Base-by-base conservation (phyloP, 1,284 basidiomycete genomes). In the Mrakiaceae sp. region DNA sequence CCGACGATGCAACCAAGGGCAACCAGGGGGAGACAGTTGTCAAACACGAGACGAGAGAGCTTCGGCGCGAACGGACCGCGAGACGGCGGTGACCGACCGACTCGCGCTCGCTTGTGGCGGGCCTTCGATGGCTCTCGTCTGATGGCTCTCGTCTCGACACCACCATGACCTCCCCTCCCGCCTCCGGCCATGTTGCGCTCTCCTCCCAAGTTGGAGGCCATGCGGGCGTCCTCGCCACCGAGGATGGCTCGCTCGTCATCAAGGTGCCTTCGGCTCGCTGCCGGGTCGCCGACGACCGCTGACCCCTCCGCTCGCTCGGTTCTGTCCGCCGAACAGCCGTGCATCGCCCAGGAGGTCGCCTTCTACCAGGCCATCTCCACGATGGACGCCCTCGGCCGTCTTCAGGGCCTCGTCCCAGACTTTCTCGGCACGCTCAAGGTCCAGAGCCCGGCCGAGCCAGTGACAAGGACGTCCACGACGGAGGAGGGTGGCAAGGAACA, bases 131-230 rank as follows among this genome's bases (percentile, higher is more conserved):
- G 27, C 27, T 27, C 27, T 27, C 27, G 27, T 27, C 27, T 27
- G 27, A 27, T 27, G 27, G 27, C 27, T 27, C 27, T 27, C 27
- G 27, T 27, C 27, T 27, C 27, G 27, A 27, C 27, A 27, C 27
- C 27, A 27, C 27, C 27, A 27, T 27, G 27, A 27, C 27, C 27
- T 27, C 27, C 27, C 27, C 27, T 27, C 27, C 27, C 27, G 27
- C 27, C 27, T 27, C 27, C 27, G 27, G 27, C 27, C 27, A 27
- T 43, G 3, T 12, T 9, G 39, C 54, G 7, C 79, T 84, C 59
- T 73, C 75, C 1, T 77, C 79, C 67, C 92, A 96, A 77, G 91
- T 97, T 49, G 94, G 89, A 27, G 94, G 94, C 0, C 94, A 98
- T 72, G 78, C 83, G 10, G 87, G 86, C 50, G 84, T 97, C 43